Conservation (phyloP, 352 stramenopile species). For the Nannochloropsis limnetica region DNA sequence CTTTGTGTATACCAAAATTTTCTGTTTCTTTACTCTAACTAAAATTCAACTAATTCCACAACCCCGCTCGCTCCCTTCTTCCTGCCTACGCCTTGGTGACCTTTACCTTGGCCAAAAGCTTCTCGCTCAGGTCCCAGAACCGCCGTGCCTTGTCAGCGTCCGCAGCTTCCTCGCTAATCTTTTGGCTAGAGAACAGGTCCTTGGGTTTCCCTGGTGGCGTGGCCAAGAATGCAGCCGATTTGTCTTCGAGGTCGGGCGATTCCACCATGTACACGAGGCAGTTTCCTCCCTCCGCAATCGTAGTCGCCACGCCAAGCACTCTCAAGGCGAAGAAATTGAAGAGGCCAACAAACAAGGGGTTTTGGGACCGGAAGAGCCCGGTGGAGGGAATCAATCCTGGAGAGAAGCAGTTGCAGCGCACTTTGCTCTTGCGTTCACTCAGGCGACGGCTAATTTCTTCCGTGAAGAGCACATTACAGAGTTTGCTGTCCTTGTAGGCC, state of each 20-base stretch:
- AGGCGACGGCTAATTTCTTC: conserved; percentile 48
- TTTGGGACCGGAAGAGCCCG: conserved; percentile 53
- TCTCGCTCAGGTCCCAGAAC: conserved; percentile 50
- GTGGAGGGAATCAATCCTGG: conserved; percentile 48
- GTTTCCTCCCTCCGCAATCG: conserved; percentile 45
- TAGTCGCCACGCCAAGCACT: conserved; percentile 46
- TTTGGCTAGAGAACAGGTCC: conserved; percentile 40
- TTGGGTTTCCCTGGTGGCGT: conserved; percentile 48
- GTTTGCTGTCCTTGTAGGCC: conserved; percentile 49
- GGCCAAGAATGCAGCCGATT: conserved; percentile 42
- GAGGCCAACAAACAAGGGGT: conserved; percentile 48
- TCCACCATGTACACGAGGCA: conserved; percentile 48
- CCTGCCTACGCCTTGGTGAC: neutral
- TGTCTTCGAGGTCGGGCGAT: conserved; percentile 36
- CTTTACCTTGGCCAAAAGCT: conserved; percentile 18
- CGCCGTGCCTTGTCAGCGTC: conserved; percentile 56
- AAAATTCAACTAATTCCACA: neutral
- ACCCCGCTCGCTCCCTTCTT: neutral
- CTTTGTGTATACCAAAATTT: neutral
- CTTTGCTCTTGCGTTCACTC: conserved; percentile 34
- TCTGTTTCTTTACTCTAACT: neutral
- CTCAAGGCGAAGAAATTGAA: conserved; percentile 50
- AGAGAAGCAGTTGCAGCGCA: conserved; percentile 49
- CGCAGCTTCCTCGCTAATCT: conserved; percentile 67
- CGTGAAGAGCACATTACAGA: conserved; percentile 53